These are phyloP conservation scores for Fistulina hepatica DNA, from an alignment of 1,284 basidiomycete genomes.

Conservation along the genomic window DNA sequence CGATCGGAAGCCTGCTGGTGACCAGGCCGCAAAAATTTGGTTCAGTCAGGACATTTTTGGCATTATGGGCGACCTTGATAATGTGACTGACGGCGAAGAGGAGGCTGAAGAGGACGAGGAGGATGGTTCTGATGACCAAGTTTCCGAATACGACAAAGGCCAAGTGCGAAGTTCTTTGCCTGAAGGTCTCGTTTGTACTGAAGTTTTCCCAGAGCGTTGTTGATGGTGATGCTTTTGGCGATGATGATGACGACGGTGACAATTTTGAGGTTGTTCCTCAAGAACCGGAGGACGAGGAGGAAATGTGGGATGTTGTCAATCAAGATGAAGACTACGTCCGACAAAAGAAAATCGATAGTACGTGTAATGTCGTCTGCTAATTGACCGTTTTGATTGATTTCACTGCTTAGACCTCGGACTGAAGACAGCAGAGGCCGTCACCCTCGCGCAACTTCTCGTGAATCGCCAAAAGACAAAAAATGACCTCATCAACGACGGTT, in stretches of 20 bases:
- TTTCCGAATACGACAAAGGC: slow-evolving; percentile 12
- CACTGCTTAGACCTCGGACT: slow-evolving; percentile 65
- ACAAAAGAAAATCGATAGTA: slow-evolving; percentile 63
- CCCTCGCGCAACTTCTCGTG: slow-evolving; percentile 85
- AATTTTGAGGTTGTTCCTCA: slow-evolving; percentile 72
- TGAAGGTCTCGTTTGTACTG: neutral
- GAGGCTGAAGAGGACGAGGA: slow-evolving; percentile 28
- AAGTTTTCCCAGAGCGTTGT: neutral
- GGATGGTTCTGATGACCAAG: slow-evolving; percentile 24
- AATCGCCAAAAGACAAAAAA: slow-evolving; percentile 88
- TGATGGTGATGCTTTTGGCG: slow-evolving; percentile 8
- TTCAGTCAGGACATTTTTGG: slow-evolving; percentile 93
- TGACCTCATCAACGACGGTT: slow-evolving; percentile 89
- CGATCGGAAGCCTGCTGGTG: slow-evolving; percentile 27
- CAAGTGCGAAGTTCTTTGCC: slow-evolving; percentile 11
- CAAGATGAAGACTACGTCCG: slow-evolving; percentile 73
- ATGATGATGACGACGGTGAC: slow-evolving; percentile 42
- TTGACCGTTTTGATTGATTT: slow-evolving; percentile 7
- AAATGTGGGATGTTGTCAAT: slow-evolving; percentile 77
- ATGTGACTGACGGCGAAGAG: slow-evolving; percentile 32
- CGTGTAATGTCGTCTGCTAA: slow-evolving; percentile 18
- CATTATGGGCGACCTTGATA: slow-evolving; percentile 54
- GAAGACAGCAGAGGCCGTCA: slow-evolving; percentile 84
- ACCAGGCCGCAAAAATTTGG: slow-evolving; percentile 65
- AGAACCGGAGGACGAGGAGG: slow-evolving; percentile 45